These are phyloP conservation scores for Colletotrichum sp. DNA, from an alignment of 2,329 filamentous ascomycete species.

Conservation along the genomic window DNA sequence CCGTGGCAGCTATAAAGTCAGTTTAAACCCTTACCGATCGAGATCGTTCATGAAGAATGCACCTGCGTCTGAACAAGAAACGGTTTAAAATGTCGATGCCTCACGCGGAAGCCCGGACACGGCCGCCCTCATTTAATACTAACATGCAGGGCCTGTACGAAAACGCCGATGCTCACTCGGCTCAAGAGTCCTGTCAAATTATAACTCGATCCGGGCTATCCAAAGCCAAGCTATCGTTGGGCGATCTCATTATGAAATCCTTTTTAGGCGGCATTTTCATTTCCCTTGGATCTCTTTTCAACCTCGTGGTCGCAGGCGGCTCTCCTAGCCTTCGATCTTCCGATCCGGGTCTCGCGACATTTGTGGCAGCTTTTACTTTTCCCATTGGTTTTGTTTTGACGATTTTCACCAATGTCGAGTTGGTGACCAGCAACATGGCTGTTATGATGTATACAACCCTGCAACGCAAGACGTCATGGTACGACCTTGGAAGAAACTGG, in stretches of 20 bases:
- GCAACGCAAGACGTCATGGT: not conserved
- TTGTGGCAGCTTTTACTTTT: not conserved
- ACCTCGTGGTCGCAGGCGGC: not conserved
- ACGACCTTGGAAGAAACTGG: not conserved
- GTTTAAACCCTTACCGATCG: accelerated
- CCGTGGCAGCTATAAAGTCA: not conserved
- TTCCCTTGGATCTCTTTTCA: not conserved
- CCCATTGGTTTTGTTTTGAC: not conserved
- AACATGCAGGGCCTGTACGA: not conserved
- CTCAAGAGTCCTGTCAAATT: not conserved
- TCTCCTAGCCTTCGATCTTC: not conserved
- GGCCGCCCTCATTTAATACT: not conserved
- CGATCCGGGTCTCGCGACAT: not conserved
- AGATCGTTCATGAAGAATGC: accelerated
- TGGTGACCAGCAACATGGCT: slow-evolving; percentile 6
- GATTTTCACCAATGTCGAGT: not conserved
- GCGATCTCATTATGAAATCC: not conserved
- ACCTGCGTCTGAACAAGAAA: not conserved
- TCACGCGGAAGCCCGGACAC: not conserved
- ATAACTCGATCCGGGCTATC: not conserved
- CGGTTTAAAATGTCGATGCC: not conserved
- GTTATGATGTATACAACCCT: not conserved
- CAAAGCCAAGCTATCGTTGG: not conserved
- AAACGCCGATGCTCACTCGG: not conserved
- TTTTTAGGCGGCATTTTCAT: slow-evolving; percentile 7